Conservation (phyloP, 1,284 basidiomycete species). For the Microbotryum violaceum region DNA sequence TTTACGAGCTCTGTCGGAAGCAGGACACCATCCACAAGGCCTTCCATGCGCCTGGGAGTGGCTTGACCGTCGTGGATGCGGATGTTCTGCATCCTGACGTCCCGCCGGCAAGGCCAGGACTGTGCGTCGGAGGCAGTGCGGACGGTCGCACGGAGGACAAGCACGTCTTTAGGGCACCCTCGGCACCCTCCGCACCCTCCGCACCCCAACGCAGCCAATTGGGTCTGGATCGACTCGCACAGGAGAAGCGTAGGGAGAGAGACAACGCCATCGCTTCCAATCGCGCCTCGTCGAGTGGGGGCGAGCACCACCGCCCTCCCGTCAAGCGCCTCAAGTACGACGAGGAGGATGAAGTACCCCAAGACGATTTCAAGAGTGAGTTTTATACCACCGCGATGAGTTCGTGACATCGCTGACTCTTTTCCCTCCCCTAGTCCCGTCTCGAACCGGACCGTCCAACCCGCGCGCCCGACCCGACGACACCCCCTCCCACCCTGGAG, state of each 20-base stretch:
- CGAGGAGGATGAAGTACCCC: conserved; percentile 46
- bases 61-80: conserved; percentile 15
- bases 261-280: conserved; percentile 9
- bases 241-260: conserved; percentile 62
- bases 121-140: conserved; percentile 4
- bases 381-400: neutral
- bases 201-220: conserved; percentile 67
- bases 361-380: conserved; percentile 71
- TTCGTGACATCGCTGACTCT: neutral
- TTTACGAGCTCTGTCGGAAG: conserved; percentile 38
- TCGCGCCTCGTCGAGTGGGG: conserved; percentile 11
- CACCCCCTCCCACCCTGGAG: conserved; percentile 87
- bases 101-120: conserved; percentile 11
- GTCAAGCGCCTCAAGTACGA: conserved; percentile 61
- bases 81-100: conserved; percentile 17
- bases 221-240: conserved; percentile 76
- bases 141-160: conserved; percentile 24
- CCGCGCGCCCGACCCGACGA: conserved; percentile 70
- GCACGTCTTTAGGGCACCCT: conserved; percentile 41
- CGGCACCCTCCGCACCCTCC: conserved; percentile 53
- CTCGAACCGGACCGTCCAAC: conserved; percentile 40
- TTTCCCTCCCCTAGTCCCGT: conserved; percentile 14
- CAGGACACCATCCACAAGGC: conserved; percentile 25
- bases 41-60: conserved; percentile 15
- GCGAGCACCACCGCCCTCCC: conserved; percentile 46